Conservation (phyloP, 192 early-diverging fungal genomes). For the Backusella circina region DNA sequence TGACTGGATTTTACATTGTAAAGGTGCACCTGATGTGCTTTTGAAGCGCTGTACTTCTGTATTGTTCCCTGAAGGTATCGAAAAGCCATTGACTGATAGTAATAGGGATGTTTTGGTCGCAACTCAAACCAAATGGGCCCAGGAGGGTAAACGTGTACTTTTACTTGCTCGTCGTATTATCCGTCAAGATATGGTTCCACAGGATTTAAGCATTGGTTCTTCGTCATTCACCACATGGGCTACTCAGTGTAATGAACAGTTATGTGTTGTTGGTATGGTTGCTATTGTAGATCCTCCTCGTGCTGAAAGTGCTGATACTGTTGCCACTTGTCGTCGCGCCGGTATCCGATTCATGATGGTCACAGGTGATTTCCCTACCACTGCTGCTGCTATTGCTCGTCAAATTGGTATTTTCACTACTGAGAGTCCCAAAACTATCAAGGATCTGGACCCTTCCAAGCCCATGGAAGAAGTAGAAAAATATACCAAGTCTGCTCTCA, state of each 20-base stretch:
- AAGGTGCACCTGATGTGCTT: constrained; percentile 82
- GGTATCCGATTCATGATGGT: constrained; percentile 85
- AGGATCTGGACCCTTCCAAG: constrained; percentile 20
- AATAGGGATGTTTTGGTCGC: constrained; percentile 30
- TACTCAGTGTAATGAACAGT: constrained; percentile 36
- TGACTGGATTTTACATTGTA: constrained; percentile 55
- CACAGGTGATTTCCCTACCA: constrained; percentile 78
- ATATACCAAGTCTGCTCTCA: constrained; percentile 62
- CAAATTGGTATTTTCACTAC: constrained; percentile 71
- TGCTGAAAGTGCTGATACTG: constrained; percentile 61
- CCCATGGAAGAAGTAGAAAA: constrained; percentile 8
- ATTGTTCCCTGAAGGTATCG: constrained; percentile 35
- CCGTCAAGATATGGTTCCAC: not conserved
- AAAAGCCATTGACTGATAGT: constrained; percentile 41
- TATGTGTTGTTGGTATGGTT: constrained; percentile 72
- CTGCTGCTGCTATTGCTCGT: constrained; percentile 77
- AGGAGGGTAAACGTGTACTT: constrained; percentile 57
- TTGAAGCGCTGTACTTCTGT: constrained; percentile 41
- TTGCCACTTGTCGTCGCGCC: constrained; percentile 59
- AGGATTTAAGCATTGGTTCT: not conserved
- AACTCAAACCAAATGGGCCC: constrained; percentile 52
- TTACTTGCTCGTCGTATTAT: constrained; percentile 27
- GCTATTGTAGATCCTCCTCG: constrained; percentile 87
- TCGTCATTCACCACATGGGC: constrained; percentile 23
- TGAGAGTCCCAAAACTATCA: constrained; percentile 28